Evolutionary conservation across 2,329 filamentous ascomycete species (phyloP).

Genomic region (Talaromyces verruculosus): DNA sequence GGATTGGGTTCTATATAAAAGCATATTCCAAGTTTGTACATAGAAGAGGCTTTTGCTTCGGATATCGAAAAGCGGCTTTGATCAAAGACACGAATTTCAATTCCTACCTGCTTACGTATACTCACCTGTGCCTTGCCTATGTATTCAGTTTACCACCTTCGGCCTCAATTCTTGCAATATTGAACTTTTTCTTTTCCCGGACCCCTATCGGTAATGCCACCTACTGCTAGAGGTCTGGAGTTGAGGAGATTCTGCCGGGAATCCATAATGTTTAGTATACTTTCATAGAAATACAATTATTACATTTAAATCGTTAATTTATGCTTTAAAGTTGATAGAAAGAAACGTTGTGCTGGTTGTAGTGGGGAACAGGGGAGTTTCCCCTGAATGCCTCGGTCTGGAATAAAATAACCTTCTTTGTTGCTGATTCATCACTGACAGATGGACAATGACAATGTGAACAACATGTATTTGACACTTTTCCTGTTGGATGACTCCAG

Average conservation of each 20-base stretch:
- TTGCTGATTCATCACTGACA: background rate
- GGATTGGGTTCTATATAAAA: constrained; percentile 11
- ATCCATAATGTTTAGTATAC: background rate
- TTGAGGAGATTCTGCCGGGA: background rate
- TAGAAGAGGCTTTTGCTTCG: constrained; percentile 14
- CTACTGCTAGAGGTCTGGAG: background rate
- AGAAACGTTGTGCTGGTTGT: background rate
- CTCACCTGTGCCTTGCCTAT: background rate
- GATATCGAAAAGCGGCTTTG: background rate
- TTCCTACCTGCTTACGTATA: background rate
- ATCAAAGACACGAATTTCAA: background rate
- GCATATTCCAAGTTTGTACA: constrained; percentile 15
- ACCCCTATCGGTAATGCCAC: background rate
- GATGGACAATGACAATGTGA: background rate
- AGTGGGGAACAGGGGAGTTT: background rate
- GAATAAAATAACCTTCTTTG: background rate
- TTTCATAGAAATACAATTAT: background rate
- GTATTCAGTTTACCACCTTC: background rate
- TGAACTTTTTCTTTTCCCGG: background rate
- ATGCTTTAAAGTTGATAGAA: background rate
- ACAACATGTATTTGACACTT: background rate
- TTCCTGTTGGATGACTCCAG: background rate
- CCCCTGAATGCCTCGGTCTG: background rate
- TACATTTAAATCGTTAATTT: background rate
- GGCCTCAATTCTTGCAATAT: background rate